phyloP scores from a whole-genome alignment of 164 flowering plant genomes.

The Dillenia turbinata region DNA sequence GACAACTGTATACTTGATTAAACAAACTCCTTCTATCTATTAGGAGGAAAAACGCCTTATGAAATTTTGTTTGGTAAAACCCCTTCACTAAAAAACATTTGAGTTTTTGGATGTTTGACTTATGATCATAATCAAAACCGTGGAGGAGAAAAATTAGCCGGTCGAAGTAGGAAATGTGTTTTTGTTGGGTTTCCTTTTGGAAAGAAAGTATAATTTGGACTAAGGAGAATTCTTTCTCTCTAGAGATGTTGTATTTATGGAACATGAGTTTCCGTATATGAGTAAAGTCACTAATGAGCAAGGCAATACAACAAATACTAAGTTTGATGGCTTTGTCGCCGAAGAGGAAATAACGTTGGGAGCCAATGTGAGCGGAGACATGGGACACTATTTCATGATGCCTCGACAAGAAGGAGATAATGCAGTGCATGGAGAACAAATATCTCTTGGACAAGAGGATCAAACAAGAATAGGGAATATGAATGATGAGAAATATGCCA shows the following conservation, averaged over 20 bases:
- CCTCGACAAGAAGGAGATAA: too few species aligned
- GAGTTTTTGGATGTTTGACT: neutral
- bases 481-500: too few species aligned
- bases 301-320: too few species aligned
- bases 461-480: too few species aligned
- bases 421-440: too few species aligned
- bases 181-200: conserved; percentile 6
- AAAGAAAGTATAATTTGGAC: conserved; percentile 1
- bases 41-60: conserved; percentile 1
- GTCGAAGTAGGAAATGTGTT: neutral
- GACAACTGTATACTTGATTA: conserved; percentile 8
- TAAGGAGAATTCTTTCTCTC: neutral
- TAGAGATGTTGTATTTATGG: neutral
- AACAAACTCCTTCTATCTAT: neutral
- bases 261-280: neutral
- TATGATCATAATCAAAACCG: neutral
- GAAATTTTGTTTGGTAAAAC: neutral
- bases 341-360: too few species aligned
- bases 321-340: too few species aligned
- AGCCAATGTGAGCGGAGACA: too few species aligned
- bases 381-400: too few species aligned
- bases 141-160: neutral
- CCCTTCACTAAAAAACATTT: neutral
- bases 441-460: too few species aligned
- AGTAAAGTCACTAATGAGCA: too few species aligned